Conservation (phyloP, 306 rosid genomes). For the Datisca glomerata region DNA sequence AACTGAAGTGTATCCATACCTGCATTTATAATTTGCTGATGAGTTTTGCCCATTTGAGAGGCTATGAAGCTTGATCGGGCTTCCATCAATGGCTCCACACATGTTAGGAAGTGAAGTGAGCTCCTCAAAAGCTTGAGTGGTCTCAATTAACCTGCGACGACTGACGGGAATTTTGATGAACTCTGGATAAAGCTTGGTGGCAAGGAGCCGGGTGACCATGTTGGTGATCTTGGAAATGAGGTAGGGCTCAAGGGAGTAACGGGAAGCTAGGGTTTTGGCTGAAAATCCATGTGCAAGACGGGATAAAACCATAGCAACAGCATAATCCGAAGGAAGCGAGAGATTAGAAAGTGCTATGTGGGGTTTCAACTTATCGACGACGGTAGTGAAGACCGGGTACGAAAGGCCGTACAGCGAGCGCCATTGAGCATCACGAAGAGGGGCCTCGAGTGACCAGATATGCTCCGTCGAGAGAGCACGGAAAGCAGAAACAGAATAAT, state of each 20-base stretch:
- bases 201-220: constrained; percentile 86
- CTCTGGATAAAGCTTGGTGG: constrained; percentile 82
- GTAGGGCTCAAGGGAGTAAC: constrained; percentile 91
- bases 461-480: constrained; percentile 86
- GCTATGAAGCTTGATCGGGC: constrained; percentile 43
- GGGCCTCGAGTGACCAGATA: constrained; percentile 94
- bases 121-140: constrained; percentile 72
- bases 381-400: constrained; percentile 77
- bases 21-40: constrained; percentile 34
- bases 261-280: constrained; percentile 50
- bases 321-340: constrained; percentile 81
- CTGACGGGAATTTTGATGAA: constrained; percentile 76
- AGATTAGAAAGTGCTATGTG: constrained; percentile 76
- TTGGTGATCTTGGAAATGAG: constrained; percentile 86
- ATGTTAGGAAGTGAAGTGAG: constrained; percentile 82
- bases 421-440: constrained; percentile 89
- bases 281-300: constrained; percentile 81
- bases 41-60: constrained; percentile 22
- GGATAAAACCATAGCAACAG: constrained; percentile 90
- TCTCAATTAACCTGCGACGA: constrained; percentile 58
- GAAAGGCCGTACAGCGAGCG: constrained; percentile 85
- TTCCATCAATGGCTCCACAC: constrained; percentile 82
- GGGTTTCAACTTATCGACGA: constrained; percentile 82
- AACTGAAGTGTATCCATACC: constrained; percentile 51
- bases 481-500: constrained; percentile 76